phyloP scores from a whole-genome alignment of 2,329 filamentous ascomycete genomes.

The Colletotrichum liaoningense region DNA sequence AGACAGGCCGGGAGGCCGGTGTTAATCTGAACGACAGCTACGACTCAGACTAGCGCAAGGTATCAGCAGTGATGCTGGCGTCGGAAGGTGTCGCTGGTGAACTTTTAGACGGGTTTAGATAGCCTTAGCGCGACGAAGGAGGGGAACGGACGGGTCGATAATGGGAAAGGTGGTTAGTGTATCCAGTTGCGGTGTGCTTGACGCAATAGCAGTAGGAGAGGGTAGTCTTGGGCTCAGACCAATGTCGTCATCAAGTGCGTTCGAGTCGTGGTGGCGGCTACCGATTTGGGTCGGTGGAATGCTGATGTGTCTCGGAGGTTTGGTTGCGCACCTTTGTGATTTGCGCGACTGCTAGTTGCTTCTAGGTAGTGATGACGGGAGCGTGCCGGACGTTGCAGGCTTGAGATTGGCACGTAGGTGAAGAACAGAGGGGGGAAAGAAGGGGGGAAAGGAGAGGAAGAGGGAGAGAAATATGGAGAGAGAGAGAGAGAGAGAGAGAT shows the following conservation, averaged over 20 bases:
- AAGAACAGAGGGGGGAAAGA: neutral
- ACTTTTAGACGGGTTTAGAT: constrained; percentile 20
- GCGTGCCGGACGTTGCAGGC: neutral
- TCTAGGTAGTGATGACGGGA: neutral
- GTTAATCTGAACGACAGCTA: neutral
- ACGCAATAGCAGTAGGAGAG: constrained; percentile 20
- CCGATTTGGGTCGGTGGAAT: constrained; percentile 24
- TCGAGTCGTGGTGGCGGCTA: constrained; percentile 15
- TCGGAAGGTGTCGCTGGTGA: neutral
- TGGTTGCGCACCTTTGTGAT: neutral
- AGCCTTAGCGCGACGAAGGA: constrained; percentile 7
- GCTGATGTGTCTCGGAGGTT: constrained; percentile 12
- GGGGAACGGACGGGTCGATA: neutral
- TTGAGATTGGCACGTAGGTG: neutral
- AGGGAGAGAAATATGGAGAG: neutral
- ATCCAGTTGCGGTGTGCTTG: constrained; percentile 11
- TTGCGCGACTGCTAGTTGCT: neutral
- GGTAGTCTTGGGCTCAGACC: constrained; percentile 22
- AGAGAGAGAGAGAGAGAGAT: neutral
- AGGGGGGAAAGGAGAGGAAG: neutral
- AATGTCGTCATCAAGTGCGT: constrained; percentile 29
- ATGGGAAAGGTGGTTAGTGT: constrained; percentile 15
- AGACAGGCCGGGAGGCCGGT: neutral
- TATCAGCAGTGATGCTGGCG: neutral
- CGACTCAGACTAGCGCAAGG: constrained; percentile 10